Conservation (phyloP, 208 protist species). For the Leptomonas seymouri region DNA sequence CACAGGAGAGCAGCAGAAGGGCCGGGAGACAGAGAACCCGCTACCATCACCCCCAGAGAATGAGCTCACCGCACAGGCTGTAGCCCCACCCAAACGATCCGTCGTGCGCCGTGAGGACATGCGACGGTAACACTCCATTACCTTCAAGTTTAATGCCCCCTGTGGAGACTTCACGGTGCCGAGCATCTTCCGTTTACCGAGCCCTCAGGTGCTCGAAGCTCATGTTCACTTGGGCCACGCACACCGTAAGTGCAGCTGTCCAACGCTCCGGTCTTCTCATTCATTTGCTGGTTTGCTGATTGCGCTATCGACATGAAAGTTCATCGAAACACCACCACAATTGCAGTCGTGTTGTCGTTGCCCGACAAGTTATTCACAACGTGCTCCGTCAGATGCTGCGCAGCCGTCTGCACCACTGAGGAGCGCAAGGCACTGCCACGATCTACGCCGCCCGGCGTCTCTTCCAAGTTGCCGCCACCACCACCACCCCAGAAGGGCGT, state of each 20-base stretch:
- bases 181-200: too few relatives aligned
- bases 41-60: too few relatives aligned
- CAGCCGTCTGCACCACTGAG: slow-evolving; percentile 26
- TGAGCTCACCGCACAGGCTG: too few relatives aligned
- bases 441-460: neutral
- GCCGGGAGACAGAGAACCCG: too few relatives aligned
- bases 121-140: too few relatives aligned
- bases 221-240: too few relatives aligned
- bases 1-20: too few relatives aligned
- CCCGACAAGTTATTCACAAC: slow-evolving; percentile 40
- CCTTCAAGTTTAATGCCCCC: too few relatives aligned
- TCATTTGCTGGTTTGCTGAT: neutral
- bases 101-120: too few relatives aligned
- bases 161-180: too few relatives aligned
- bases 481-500: slow-evolving; percentile 11
- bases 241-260: neutral
- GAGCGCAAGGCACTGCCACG: neutral
- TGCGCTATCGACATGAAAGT: neutral
- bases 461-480: neutral
- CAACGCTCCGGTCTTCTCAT: neutral
- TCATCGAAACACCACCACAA: slow-evolving; percentile 49
- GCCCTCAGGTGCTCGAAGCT: too few relatives aligned
- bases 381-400: slow-evolving; percentile 41
- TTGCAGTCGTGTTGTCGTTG: slow-evolving; percentile 59
- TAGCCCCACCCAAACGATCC: too few relatives aligned